Base-by-base conservation (phyloP, 2,329 filamentous ascomycete species). In the Claviceps monticola region DNA sequence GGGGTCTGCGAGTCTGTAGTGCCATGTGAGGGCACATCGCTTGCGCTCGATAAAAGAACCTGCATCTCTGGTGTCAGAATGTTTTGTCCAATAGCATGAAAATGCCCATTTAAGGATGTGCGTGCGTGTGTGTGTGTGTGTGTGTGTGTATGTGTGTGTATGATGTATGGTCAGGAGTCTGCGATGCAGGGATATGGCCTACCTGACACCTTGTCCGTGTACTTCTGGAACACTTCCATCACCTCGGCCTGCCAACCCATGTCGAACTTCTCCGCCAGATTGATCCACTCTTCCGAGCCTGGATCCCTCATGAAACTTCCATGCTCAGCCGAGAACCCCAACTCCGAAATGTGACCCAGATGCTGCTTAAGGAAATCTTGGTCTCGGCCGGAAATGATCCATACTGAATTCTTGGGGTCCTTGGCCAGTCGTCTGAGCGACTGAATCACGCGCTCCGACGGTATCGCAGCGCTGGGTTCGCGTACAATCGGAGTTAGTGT, bases 321-420 rank as follows among this genome's bases (percentile, higher is more conserved):
- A 63, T 98, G 93, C 70, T 98, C 93, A 1, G 93, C 93, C 60
- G 88, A 95, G 62, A 98, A 84, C n/a, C 93, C 93, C 13, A 98
- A 74, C 62, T 86, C 82, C 1, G 80, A 67, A 57, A 97, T 95
- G 68, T 95, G 85, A n/a, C 91, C 93, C 65, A 97, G 82, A 72
- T 91, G 90, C 58, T 94, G 84, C 58, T 86, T 82, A 54, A 98
- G 71, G 69, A 98, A 98, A 7, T 84, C 84, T 63, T 95, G 89
- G 61, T 97, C 91, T 57, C 93, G 83, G 11, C 93, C 93, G 50
- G 88, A 95, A 62, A 98, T 96, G 64, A 98, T 95, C 93, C 93
- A 98, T n/a, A 98, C 89, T 1, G 82, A 78, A 61, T 97, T 98
- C 52, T 75, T 75, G 16, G 84, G 80, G 63, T 97, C 88, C 0